Evolutionary conservation across 2,329 filamentous ascomycete species (phyloP).

Genomic region (Botryotinia calthae): DNA sequence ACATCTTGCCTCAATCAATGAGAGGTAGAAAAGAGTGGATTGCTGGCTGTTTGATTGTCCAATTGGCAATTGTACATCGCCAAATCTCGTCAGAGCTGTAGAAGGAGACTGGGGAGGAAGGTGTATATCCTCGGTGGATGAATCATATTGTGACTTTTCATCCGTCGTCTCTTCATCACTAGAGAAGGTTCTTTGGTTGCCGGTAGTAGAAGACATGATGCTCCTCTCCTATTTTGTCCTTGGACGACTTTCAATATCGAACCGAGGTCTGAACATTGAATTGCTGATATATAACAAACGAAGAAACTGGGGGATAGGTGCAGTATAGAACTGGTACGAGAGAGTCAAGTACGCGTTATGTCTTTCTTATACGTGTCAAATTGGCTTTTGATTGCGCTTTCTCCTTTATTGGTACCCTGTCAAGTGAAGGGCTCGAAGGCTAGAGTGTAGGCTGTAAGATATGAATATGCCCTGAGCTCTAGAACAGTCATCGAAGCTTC

Average conservation of each 20-base stretch:
- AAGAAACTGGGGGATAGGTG: not conserved
- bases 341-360: not conserved
- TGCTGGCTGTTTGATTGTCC: slow-evolving; percentile 29
- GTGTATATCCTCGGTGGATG: slow-evolving; percentile 17
- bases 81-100: slow-evolving; percentile 18
- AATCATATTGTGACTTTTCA: slow-evolving; percentile 13
- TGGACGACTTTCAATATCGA: slow-evolving; percentile 11
- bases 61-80: slow-evolving; percentile 24
- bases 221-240: slow-evolving; percentile 3
- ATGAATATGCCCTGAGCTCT: slow-evolving; percentile 8
- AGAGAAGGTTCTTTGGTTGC: slow-evolving; percentile 1
- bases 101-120: not conserved
- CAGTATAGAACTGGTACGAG: not conserved
- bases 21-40: slow-evolving; percentile 34
- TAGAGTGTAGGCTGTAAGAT: not conserved
- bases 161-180: not conserved
- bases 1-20: slow-evolving; percentile 37
- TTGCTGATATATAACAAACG: not conserved
- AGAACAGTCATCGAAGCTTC: slow-evolving; percentile 18
- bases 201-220: not conserved
- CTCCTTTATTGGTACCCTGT: not conserved
- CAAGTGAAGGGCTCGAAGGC: slow-evolving; percentile 1
- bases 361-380: not conserved
- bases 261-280: slow-evolving; percentile 15
- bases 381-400: not conserved